Percentiles rank a stretch among this genome's conserved stretches.
phyloP scores from a whole-genome alignment of 306 rosid genomes.

The Rubus parviflorus region DNA sequence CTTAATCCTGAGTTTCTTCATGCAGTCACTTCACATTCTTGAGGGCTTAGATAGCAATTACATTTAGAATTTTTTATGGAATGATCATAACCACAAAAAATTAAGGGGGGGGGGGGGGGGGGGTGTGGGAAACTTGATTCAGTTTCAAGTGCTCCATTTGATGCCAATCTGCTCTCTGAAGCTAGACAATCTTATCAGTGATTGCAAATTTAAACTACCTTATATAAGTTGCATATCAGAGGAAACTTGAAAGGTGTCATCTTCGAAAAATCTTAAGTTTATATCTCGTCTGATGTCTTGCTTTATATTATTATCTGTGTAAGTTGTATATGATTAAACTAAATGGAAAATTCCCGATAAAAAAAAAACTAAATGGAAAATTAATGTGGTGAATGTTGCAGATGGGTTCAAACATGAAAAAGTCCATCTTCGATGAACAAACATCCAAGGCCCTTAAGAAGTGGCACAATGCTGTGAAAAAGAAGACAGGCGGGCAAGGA shows the following conservation, averaged over 20 bases:
- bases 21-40: neutral
- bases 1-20: neutral
- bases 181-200: neutral
- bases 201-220: neutral
- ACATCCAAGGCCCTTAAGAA: constrained; percentile 76
- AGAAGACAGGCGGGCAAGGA: constrained; percentile 44
- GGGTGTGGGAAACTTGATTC: no score
- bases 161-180: neutral
- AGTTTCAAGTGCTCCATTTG: neutral
- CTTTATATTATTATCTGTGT: neutral
- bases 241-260: neutral
- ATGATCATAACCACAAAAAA: constrained; percentile 3
- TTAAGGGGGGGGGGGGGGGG: no score
- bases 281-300: neutral
- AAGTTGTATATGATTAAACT: neutral
- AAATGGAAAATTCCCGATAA: neutral
- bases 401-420: constrained; percentile 91
- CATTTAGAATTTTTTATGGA: neutral
- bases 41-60: neutral
- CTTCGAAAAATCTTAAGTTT: neutral
- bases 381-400: constrained; percentile 26
- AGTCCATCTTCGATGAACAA: constrained; percentile 79
- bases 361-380: neutral
- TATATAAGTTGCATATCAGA: neutral
- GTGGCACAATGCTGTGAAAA: constrained; percentile 76